Conservation (phyloP, 2,329 filamentous ascomycete genomes). For the Colletotrichum sp. region DNA sequence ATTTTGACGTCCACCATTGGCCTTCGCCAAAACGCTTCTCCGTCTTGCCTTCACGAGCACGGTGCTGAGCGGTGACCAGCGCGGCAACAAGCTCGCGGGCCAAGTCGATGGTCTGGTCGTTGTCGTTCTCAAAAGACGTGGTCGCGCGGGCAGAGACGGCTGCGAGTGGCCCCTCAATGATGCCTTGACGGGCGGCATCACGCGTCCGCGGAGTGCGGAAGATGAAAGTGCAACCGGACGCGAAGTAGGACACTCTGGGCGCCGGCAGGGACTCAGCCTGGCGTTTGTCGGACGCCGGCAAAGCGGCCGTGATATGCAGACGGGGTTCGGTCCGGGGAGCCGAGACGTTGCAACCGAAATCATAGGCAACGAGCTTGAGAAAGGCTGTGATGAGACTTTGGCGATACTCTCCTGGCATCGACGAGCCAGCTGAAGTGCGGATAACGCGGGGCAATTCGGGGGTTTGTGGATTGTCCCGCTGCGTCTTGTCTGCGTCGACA, state of each 20-base stretch:
- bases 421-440: slow-evolving; percentile 55
- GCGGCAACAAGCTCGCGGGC: slow-evolving; percentile 65
- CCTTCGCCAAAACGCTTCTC: slow-evolving; percentile 63
- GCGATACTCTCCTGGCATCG: slow-evolving; percentile 64
- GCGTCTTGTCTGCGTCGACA: slow-evolving; percentile 17
- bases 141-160: slow-evolving; percentile 63
- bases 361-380: slow-evolving; percentile 68
- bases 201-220: slow-evolving; percentile 66
- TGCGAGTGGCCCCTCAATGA: slow-evolving; percentile 66
- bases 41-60: slow-evolving; percentile 59
- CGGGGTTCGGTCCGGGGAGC: slow-evolving; percentile 63
- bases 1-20: slow-evolving; percentile 66
- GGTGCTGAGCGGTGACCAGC: slow-evolving; percentile 68
- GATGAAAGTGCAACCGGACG: slow-evolving; percentile 64
- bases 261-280: background rate
- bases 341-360: slow-evolving; percentile 68
- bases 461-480: slow-evolving; percentile 2
- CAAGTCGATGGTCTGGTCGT: slow-evolving; percentile 67
- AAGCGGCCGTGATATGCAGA: slow-evolving; percentile 54
- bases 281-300: slow-evolving; percentile 24
- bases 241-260: slow-evolving; percentile 57
- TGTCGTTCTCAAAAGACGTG: slow-evolving; percentile 54
- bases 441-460: slow-evolving; percentile 2
- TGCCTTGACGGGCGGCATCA: slow-evolving; percentile 61
- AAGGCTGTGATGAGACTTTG: slow-evolving; percentile 63